Percentiles rank a stretch among this genome's conserved stretches.
phyloP scores from a whole-genome alignment of 805 yeast genomes.

The Candida methanosorbosa region DNA sequence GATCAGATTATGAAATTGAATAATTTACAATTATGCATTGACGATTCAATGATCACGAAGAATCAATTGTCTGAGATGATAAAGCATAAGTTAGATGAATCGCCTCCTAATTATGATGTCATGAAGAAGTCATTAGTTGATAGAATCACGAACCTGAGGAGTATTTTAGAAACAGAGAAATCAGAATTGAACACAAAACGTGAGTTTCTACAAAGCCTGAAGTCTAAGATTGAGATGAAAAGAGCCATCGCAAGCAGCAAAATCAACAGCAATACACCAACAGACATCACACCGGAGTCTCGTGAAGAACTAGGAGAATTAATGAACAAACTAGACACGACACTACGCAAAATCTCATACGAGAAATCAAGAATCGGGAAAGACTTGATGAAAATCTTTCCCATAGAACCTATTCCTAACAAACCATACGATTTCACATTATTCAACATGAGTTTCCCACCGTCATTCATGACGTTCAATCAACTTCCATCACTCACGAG shows the following conservation, averaged over 20 bases:
- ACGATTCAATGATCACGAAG: constrained; percentile 18
- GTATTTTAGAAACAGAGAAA: constrained; percentile 11
- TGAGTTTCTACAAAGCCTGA: neutral
- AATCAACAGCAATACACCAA: too few relatives aligned
- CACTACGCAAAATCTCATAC: constrained; percentile 5
- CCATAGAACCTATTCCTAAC: constrained; percentile 14
- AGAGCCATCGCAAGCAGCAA: too few relatives aligned
- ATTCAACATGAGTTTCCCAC: constrained; percentile 23
- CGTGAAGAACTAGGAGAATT: neutral
- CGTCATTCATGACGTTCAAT: constrained; percentile 3
- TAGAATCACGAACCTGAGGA: too few relatives aligned
- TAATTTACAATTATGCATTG: constrained; percentile 26
- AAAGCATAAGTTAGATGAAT: constrained; percentile 6
- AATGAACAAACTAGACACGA: neutral
- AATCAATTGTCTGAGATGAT: constrained; percentile 2
- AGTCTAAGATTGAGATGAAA: neutral
- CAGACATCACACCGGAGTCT: too few relatives aligned
- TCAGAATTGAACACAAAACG: constrained; percentile 17
- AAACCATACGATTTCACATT: constrained; percentile 21
- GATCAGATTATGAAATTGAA: constrained; percentile 34
- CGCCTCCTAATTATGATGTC: too few relatives aligned
- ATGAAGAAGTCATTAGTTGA: too few relatives aligned
- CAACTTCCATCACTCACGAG: constrained; percentile 13
- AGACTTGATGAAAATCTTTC: constrained; percentile 20
- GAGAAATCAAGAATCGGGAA: constrained; percentile 19